These are phyloP conservation scores for Pythium brachiatum DNA, from an alignment of 352 stramenopile species.

Conservation along the genomic window DNA sequence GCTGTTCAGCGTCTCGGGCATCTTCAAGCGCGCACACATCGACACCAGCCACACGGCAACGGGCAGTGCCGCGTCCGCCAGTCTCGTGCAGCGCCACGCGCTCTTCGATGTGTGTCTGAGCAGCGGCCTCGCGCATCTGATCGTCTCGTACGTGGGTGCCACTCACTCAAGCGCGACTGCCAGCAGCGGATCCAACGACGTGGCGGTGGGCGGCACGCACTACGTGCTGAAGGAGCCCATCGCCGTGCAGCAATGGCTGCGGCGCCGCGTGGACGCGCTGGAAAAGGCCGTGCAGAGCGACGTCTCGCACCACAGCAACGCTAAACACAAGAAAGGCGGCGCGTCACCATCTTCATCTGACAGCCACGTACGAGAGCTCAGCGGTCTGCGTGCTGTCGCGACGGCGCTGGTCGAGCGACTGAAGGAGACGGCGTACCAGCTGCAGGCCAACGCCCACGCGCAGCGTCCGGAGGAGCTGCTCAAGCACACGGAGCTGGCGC, in stretches of 20 bases:
- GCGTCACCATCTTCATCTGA: constrained; percentile 31
- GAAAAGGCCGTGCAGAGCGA: constrained; percentile 50
- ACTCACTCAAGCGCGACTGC: background rate
- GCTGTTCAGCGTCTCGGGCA: constrained; percentile 76
- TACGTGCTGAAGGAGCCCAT: constrained; percentile 83
- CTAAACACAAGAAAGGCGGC: background rate
- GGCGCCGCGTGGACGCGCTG: constrained; percentile 47
- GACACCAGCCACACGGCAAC: constrained; percentile 15
- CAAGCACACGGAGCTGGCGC: constrained; percentile 67
- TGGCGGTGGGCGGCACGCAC: constrained; percentile 29
- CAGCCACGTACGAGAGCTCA: constrained; percentile 51
- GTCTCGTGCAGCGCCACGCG: constrained; percentile 60
- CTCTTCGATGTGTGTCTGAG: constrained; percentile 77
- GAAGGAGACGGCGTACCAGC: constrained; percentile 56
- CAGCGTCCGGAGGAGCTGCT: constrained; percentile 24
- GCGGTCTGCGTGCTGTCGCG: constrained; percentile 59
- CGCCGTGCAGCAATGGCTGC: constrained; percentile 75
- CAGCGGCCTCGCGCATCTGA: constrained; percentile 65
- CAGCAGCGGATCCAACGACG: constrained; percentile 19
- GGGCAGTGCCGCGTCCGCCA: background rate
- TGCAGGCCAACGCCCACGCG: constrained; percentile 34
- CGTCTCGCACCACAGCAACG: constrained; percentile 23
- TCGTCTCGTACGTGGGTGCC: constrained; percentile 71
- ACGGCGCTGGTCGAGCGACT: constrained; percentile 70
- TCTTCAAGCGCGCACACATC: constrained; percentile 35